These are phyloP conservation scores for Sanguinoderma infundibulare DNA, from an alignment of 1,284 basidiomycete genomes.

Conservation along the genomic window DNA sequence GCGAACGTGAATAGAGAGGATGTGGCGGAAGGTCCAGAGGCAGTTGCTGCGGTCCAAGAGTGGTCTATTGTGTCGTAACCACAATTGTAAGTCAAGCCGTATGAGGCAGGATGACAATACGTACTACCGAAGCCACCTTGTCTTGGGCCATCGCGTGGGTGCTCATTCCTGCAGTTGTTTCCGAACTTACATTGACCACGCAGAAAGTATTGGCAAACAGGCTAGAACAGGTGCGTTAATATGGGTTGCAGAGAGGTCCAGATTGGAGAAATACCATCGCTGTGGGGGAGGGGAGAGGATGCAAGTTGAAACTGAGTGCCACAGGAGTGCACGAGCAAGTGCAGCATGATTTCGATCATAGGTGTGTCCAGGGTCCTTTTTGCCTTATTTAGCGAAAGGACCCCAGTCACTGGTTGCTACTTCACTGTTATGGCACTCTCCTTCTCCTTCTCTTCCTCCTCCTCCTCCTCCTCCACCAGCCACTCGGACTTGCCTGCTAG, in stretches of 20 bases:
- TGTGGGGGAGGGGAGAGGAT: not conserved
- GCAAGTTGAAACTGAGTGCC: not conserved
- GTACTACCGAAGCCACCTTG: constrained; percentile 41
- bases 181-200: constrained; percentile 76
- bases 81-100: not conserved
- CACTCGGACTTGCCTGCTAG: not conserved
- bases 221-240: constrained; percentile 27
- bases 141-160: constrained; percentile 47
- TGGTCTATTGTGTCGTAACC: constrained; percentile 39
- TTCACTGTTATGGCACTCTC: not conserved
- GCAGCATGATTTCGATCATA: not conserved
- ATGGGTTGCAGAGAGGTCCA: not conserved
- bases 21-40: constrained; percentile 21
- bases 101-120: constrained; percentile 22
- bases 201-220: constrained; percentile 66
- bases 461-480: not conserved
- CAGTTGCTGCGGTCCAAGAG: constrained; percentile 41
- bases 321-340: too few species aligned
- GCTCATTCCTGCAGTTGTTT: constrained; percentile 68
- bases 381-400: not conserved
- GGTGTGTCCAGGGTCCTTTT: not conserved
- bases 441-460: not conserved
- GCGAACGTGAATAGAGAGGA: constrained; percentile 48
- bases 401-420: not conserved
- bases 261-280: constrained; percentile 13